A percentile compares a stretch with the other conserved stretches of the same genome.
These are phyloP conservation scores for Phytophthora agathidicida DNA, from an alignment of 352 stramenopile species.

Conservation along the genomic window DNA sequence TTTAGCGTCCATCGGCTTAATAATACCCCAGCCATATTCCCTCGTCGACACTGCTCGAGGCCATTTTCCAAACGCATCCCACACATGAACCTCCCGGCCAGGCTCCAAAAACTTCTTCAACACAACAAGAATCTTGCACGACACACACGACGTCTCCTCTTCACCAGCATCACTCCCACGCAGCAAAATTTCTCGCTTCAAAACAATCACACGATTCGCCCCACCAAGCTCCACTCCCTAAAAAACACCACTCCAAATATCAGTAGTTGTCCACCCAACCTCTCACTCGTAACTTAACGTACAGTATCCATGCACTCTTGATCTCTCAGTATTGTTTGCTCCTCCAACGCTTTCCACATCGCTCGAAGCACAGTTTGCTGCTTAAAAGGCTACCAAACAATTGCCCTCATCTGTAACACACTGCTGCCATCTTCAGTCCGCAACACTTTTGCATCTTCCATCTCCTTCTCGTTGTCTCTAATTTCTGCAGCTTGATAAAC, in stretches of 20 bases:
- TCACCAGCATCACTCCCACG: constrained; percentile 7
- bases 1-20: constrained; percentile 6
- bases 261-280: neutral
- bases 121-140: constrained; percentile 15
- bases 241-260: neutral
- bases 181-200: constrained; percentile 19
- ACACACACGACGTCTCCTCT: neutral
- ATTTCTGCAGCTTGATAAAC: constrained; percentile 12
- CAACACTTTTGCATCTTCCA: constrained; percentile 10
- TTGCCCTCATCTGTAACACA: constrained; percentile 10
- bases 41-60: constrained; percentile 6
- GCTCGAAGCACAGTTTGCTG: constrained; percentile 7
- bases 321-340: constrained; percentile 11
- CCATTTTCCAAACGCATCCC: constrained; percentile 19
- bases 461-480: neutral
- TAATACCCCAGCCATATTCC: constrained; percentile 21
- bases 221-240: constrained; percentile 7
- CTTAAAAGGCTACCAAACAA: constrained; percentile 3
- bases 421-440: constrained; percentile 1
- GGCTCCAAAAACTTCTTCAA: constrained; percentile 24
- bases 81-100: constrained; percentile 22
- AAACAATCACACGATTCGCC: constrained; percentile 11
- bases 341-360: constrained; percentile 10
- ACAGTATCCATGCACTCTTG: constrained; percentile 11
- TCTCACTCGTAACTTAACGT: neutral